Percentiles rank a stretch among this genome's conserved stretches.
These are phyloP conservation scores for Paecilomyces niveus DNA, from an alignment of 2,329 filamentous ascomycete genomes.

Conservation along the genomic window DNA sequence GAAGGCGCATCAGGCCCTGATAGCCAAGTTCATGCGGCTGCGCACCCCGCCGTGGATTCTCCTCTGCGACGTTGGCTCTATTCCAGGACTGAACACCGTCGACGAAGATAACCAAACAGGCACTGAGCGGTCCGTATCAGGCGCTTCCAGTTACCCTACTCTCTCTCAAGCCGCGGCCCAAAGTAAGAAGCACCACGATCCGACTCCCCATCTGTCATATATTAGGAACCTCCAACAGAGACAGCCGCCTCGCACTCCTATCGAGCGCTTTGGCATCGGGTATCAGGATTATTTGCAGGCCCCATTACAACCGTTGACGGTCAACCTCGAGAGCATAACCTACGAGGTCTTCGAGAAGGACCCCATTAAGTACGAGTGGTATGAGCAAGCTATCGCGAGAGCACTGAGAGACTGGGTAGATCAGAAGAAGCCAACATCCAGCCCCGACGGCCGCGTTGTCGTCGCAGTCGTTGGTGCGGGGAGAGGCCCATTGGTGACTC, in stretches of 20 bases:
- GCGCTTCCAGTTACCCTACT: constrained; percentile 53
- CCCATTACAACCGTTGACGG: constrained; percentile 85
- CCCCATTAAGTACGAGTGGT: constrained; percentile 95
- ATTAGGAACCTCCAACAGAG: constrained; percentile 76
- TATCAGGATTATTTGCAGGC: constrained; percentile 95
- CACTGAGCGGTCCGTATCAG: constrained; percentile 9
- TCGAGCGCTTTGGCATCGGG: constrained; percentile 62
- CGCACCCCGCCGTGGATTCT: constrained; percentile 54
- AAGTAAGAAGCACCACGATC: constrained; percentile 47
- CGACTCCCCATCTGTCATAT: constrained; percentile 67
- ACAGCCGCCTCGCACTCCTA: constrained; percentile 58
- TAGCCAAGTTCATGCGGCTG: constrained; percentile 52
- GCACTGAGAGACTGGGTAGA: constrained; percentile 74
- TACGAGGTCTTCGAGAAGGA: constrained; percentile 99
- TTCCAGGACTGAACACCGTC: constrained; percentile 39
- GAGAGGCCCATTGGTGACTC: constrained; percentile 82
- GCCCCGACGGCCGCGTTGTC: constrained; percentile 63
- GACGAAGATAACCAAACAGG: constrained; percentile 11
- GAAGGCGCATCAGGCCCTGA: constrained; percentile 51
- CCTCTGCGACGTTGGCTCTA: constrained; percentile 50
- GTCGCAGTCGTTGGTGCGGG: constrained; percentile 91
- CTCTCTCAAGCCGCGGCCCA: constrained; percentile 57
- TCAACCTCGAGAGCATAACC: constrained; percentile 93
- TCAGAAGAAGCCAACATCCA: constrained; percentile 66
- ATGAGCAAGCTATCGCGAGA: constrained; percentile 74